phyloP scores from a whole-genome alignment of 768 basidiomycete genomes.

The Mycena pura region DNA sequence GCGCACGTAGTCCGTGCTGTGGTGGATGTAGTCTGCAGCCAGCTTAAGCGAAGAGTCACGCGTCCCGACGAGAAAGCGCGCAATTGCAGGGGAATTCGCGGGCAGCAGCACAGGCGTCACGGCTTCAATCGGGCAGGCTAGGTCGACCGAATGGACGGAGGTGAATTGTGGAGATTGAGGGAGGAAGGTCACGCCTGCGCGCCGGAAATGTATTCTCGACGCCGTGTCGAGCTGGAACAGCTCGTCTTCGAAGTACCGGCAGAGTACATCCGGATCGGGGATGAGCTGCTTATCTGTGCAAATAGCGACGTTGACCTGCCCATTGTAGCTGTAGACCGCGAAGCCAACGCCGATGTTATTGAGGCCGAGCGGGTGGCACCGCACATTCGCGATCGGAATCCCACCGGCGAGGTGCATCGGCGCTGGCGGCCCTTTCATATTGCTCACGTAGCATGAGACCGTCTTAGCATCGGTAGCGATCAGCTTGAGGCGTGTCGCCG shows the following conservation, averaged over 20 bases:
- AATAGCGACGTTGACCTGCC: slow-evolving; percentile 1
- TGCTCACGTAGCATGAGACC: neutral
- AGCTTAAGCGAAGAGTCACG: neutral
- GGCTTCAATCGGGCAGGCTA: neutral
- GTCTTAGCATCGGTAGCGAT: neutral
- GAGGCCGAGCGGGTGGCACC: neutral
- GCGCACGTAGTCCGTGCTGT: neutral
- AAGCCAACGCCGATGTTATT: slow-evolving; percentile 2
- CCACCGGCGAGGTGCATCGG: neutral
- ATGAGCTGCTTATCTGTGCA: slow-evolving; percentile 1
- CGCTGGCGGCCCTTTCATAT: neutral
- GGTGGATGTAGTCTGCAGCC: neutral
- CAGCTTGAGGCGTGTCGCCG: neutral
- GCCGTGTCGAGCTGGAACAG: neutral
- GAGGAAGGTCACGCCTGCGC: neutral
- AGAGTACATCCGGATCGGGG: neutral
- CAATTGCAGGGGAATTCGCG: neutral
- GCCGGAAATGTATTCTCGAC: neutral
- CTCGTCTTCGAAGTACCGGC: slow-evolving; percentile 9
- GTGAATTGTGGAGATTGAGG: neutral
- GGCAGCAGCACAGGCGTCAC: neutral
- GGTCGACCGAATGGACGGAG: neutral
- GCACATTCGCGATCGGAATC: neutral
- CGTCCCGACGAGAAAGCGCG: neutral
- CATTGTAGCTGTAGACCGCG: slow-evolving; percentile 13